Base-by-base conservation (phyloP, 768 basidiomycete species). In the Pleurotus salmoneostramineus region DNA sequence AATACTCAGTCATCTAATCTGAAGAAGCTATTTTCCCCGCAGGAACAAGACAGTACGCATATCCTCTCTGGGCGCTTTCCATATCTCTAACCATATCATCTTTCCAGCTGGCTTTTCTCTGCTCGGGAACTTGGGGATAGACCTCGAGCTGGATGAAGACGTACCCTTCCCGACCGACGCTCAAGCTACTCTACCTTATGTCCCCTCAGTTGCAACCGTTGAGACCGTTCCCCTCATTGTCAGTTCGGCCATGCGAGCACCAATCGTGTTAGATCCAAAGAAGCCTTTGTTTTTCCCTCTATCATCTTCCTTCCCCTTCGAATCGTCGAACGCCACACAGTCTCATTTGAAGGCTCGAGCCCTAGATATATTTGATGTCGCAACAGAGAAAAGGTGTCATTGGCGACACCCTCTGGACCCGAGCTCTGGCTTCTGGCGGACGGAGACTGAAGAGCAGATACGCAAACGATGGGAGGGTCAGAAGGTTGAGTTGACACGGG, bases 11-110 rank as follows among this genome's bases (percentile, higher is more conserved):
- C 59, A 14, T 67, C 64, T 3, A 83, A 76, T 33, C 75, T 93
- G 17, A 89, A 89, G 64, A 87, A 89, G 61, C 72, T 93, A 4
- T 92, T 93, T 62, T 84, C 84, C 14, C 87, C 89, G 0, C 77
- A 76, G 17, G 84, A 85, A 61, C 84, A 85, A 58, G 81, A 86
- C 65, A 81, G 88, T 87, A 62, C n/a, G 74, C 67, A n/a, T 54
- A 11, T 33, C 0, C 6, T 47, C n/a, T 52, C 50, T 7, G 52
- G 56, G 49, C 54, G 7, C 52, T 34, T 27, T 2, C 17, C 40
- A 35, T 56, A 6, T 52, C 35, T 5, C 57, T 37, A 40, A 52
- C 56, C 32, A 7, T 48, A n/a, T 8, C 51, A 1, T 21, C n/a
- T 35, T 43, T 61, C 4, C 59, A 87, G 87, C 71, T 43, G 82